Evolutionary conservation across 2,329 filamentous ascomycete species (phyloP).

Genomic region (Xylariales sp.): DNA sequence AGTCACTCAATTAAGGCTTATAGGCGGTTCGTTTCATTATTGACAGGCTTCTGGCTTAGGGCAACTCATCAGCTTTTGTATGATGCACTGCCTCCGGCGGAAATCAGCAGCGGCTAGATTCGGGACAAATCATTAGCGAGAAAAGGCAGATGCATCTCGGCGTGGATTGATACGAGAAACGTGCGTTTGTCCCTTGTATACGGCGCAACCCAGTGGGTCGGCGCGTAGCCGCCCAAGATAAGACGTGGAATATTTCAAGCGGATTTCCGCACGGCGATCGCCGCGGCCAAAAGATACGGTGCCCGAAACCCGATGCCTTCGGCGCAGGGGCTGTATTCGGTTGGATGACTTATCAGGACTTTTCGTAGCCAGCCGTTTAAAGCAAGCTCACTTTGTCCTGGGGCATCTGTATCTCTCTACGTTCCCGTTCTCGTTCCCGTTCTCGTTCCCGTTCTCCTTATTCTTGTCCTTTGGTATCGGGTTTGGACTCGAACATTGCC

Average conservation of each 20-base stretch:
- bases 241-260: constrained; percentile 13
- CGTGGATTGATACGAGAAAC: background rate
- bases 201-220: background rate
- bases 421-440: no score
- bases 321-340: background rate
- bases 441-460: no score
- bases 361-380: background rate
- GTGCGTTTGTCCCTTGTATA: background rate
- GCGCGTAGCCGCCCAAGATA: background rate
- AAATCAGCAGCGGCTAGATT: background rate
- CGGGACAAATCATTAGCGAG: background rate
- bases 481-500: no score
- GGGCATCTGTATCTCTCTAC: no score
- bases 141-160: background rate
- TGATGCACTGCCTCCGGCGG: background rate
- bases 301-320: background rate
- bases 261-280: background rate
- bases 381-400: no score
- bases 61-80: background rate
- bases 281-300: background rate
- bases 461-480: no score
- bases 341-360: background rate
- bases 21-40: no score
- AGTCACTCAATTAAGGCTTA: background rate
- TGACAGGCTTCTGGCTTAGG: background rate